These are phyloP conservation scores for Pseudomonodictys pantanalensis DNA, from an alignment of 495 filamentous ascomycete species.

Conservation along the genomic window DNA sequence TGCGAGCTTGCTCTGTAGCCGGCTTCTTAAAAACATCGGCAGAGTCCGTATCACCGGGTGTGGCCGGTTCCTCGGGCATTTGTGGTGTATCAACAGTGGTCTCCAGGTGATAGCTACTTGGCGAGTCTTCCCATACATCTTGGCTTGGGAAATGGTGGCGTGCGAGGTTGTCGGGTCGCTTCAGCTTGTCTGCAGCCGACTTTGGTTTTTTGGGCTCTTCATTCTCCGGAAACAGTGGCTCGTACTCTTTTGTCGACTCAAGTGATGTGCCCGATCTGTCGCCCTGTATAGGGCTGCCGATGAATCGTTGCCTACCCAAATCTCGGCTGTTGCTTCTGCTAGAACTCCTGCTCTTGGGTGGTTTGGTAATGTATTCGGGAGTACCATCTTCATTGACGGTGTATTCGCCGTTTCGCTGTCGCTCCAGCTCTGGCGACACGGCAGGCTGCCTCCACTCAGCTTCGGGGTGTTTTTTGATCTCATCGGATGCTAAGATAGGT, in stretches of 20 bases:
- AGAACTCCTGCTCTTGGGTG: slow-evolving; percentile 63
- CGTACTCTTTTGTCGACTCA: slow-evolving; percentile 90
- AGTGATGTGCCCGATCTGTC: slow-evolving; percentile 65
- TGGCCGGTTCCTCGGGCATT: slow-evolving; percentile 44
- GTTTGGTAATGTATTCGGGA: slow-evolving; percentile 46
- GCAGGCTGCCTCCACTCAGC: slow-evolving; percentile 67
- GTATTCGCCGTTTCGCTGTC: slow-evolving; percentile 56
- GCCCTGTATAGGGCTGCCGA: slow-evolving; percentile 49
- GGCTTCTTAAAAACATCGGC: slow-evolving; percentile 52
- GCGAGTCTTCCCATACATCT: slow-evolving; percentile 97
- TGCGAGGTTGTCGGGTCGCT: slow-evolving; percentile 54
- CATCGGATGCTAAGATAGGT: slow-evolving; percentile 91
- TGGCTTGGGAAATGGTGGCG: slow-evolving; percentile 84
- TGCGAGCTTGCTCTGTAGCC: slow-evolving; percentile 55
- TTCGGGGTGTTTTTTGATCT: slow-evolving; percentile 73
- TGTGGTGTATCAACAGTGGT: slow-evolving; percentile 85
- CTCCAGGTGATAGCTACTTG: slow-evolving; percentile 77
- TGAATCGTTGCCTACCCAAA: slow-evolving; percentile 48
- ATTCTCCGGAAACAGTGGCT: slow-evolving; percentile 90
- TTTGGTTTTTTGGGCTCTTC: slow-evolving; percentile 57
- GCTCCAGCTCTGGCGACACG: slow-evolving; percentile 65
- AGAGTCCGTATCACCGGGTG: slow-evolving; percentile 1
- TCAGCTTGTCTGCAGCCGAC: slow-evolving; percentile 59
- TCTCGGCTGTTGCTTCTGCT: slow-evolving; percentile 70
- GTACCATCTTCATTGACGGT: slow-evolving; percentile 43